These are phyloP conservation scores for Ramalina intermedia DNA, from an alignment of 495 filamentous ascomycete species.

Conservation along the genomic window DNA sequence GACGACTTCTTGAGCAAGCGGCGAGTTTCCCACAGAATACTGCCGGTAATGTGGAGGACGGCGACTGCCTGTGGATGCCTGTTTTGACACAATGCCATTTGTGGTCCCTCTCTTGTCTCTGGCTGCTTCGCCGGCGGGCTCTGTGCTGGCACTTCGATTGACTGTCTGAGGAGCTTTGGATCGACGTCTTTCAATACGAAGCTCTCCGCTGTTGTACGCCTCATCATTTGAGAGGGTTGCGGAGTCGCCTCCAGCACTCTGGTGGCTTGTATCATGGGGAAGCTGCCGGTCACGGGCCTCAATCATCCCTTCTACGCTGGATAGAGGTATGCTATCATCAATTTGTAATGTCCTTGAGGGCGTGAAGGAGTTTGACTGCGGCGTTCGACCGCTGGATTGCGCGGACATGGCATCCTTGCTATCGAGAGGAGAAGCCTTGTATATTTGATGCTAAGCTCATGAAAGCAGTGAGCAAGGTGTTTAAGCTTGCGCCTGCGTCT, in stretches of 20 bases:
- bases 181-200: no score
- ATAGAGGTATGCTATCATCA: no score
- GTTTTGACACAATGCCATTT: constrained; percentile 4
- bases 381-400: constrained; percentile 8
- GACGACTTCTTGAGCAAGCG: constrained; percentile 14
- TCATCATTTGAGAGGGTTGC: no score
- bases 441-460: constrained; percentile 1
- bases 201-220: no score
- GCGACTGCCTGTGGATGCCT: constrained; percentile 3
- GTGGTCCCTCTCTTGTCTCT: constrained; percentile 13
- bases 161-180: constrained; percentile 5
- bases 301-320: no score
- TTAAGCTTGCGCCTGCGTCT: not conserved
- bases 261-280: no score
- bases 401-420: constrained; percentile 11
- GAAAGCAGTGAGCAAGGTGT: not conserved
- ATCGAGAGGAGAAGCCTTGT: not conserved
- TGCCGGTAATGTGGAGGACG: constrained; percentile 4
- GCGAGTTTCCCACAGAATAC: constrained; percentile 13
- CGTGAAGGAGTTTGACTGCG: constrained; percentile 18
- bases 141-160: no score
- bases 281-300: no score
- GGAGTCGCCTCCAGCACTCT: no score
- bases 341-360: constrained; percentile 20
- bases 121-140: not conserved